Conservation (phyloP, 177 flowering plant genomes). For the Vitis hybrid region DNA sequence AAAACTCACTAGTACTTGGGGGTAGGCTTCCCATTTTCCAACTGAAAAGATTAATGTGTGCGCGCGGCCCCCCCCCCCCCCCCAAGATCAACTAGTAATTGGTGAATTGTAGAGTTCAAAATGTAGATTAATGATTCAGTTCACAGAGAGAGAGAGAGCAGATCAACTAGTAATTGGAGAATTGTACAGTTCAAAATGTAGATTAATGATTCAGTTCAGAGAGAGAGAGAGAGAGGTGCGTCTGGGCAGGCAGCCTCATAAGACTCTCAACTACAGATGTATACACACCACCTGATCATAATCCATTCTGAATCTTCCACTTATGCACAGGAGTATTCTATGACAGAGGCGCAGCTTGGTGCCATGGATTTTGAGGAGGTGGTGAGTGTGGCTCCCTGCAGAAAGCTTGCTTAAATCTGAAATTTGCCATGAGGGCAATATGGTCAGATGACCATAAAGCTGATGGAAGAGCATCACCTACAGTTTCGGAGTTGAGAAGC, state of each 20-base stretch:
- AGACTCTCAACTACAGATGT: background rate
- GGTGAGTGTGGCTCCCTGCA: background rate
- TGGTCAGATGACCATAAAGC: slow-evolving; percentile 54
- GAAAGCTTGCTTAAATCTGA: slow-evolving; percentile 19
- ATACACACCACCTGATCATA: background rate
- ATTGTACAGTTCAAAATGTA: too few species aligned
- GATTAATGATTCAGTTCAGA: too few species aligned
- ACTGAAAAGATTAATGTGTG: too few species aligned
- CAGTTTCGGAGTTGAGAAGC: slow-evolving; percentile 23
- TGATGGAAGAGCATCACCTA: slow-evolving; percentile 39
- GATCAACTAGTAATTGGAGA: too few species aligned
- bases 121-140: too few species aligned
- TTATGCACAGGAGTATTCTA: background rate
- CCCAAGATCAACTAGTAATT: too few species aligned
- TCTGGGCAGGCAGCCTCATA: background rate
- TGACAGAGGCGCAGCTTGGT: background rate
- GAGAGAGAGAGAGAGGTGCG: too few species aligned
- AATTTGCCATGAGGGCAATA: slow-evolving; percentile 47
- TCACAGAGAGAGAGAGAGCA: too few species aligned
- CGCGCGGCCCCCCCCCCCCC: too few species aligned
- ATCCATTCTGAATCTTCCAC: background rate
- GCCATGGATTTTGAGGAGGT: background rate
- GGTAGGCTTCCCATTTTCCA: too few species aligned
- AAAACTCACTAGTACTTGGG: too few species aligned
- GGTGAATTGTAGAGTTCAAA: too few species aligned